Base-by-base conservation (phyloP, 2,329 filamentous ascomycete genomes). In the Penicillium griseofulvum region DNA sequence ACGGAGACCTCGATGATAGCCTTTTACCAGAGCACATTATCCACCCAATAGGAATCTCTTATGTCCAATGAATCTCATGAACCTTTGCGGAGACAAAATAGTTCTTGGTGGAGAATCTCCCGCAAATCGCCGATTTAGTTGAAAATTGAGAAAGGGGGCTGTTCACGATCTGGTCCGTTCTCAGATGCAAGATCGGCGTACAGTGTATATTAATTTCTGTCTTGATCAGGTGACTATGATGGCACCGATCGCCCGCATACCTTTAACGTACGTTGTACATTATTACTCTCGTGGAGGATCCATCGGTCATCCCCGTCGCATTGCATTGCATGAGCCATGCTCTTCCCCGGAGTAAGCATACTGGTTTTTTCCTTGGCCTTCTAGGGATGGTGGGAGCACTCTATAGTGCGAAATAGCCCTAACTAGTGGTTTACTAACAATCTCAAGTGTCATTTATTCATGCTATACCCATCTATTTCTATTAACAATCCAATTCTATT, bases 311-410 rank as follows among this genome's bases (percentile, higher is more conserved):
- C 57, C 60, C 54, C 52, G 60, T 59, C 60, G 63, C 63, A 65
- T 65, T 64, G 63, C 63, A 64, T 65, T 65, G 63, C 63, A 65
- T 63, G 51, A 57, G 50, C 58, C 56, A 61, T 57, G 26, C 49
- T 57, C 46, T 61, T 60, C 52, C 60, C 59, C 62, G 42, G 61
- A 52, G 56, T 57, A 42, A 42, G 48, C 28, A 43, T 26, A 34
- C 14, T 43, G 10, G 31, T 24, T 33, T n/a, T 33, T 14, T 39
- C n/a, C 16, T 12, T 5, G 6, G 44, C 22, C 22, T n/a, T 5
- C 10, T 43, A 17, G 29, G 12, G 11, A 9, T 31, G 22, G 22
- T 22, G 22, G 41, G 11, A 31, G 29, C 11, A 12, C 29, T 12
- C 29, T 12, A n/a, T 22, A 22, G 22, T 22, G 4, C 22, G 22